Evolutionary conservation across 345 rosid species (phyloP), one percentile per base, ranked within the genome.

Genomic region (Capsella bursapastoris): DNA sequence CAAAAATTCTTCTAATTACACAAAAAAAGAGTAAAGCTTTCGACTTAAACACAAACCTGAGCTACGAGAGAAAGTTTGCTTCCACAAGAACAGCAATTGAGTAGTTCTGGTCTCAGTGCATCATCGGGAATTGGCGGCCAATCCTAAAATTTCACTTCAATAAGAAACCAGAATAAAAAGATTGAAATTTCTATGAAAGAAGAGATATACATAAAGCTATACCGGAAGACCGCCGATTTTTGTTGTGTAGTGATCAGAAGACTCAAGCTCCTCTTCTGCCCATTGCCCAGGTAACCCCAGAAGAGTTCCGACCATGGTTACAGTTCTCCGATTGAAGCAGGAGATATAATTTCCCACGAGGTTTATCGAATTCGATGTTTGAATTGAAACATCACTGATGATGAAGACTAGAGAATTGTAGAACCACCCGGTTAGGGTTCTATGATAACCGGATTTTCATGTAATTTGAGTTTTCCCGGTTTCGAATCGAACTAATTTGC

Each of bases 191-290:
- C 4, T 31, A 29, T 4, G 32, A 12, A 18, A 56, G 40, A 12
- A 27, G 4, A 12, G 10, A 38, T 47, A 7, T 51, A 44, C 8
- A 47, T 45, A 73, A 52, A 51, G 52, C 8, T 18, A 9, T 68
- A 92, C 97, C 15, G 97, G 97, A 61, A 87, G 72, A 43, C 97
- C 99, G 8, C 97, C 97, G 38, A 95, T 86, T 86, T 94, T 95
- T 0, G 85, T 72, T 0, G 97, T 90, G 71, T 86, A 86, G 68
- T 85, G 84, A 87, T 90, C 97, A 15, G 93, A 84, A 16, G 84
- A 81, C 74, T 90, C 97, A 1, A 86, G 81, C 48, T 81, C 78
- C 47, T 86, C 86, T 40, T 82, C 80, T 18, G 97, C 97, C 98
- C 97, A 95, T 2, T 86, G 69, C 8, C 97, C 99, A 0, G 97